Conservation (phyloP, 805 yeast genomes). For the Schizosaccharomyces pombe region ASM294v3 CU329670.1:5436501-5437000, state of each 20-base stretch:
- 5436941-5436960: constrained; percentile 1
- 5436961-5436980: not conserved
- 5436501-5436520: too few species aligned
- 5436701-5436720: not conserved
- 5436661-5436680: not conserved
- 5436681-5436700: not conserved
- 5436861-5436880: not conserved
- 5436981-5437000: not conserved
- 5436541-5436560: too few species aligned
- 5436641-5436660: not conserved
- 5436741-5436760: not conserved
- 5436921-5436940: constrained; percentile 1
- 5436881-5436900: not conserved
- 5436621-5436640: not conserved
- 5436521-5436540: too few species aligned
- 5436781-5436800: not conserved
- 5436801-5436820: not conserved
- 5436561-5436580: not conserved
- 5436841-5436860: constrained; percentile 1
- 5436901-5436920: not conserved
- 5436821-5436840: not conserved
- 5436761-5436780: not conserved
- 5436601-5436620: not conserved
- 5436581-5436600: not conserved
- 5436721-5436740: constrained; percentile 2